phyloP scores from a whole-genome alignment of 805 yeast species.

The Pichia deserticola region DNA sequence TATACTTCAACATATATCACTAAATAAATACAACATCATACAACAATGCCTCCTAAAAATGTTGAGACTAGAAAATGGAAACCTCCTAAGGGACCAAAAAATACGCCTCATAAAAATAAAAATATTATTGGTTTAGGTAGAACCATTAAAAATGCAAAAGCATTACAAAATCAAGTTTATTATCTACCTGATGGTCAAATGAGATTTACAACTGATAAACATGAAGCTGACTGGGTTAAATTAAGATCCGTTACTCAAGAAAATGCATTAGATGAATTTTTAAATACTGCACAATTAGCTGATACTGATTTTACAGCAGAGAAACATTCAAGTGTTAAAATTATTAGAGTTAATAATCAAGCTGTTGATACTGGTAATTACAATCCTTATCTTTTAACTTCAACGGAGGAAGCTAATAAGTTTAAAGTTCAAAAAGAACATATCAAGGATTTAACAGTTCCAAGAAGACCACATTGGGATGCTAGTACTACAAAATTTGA shows the following conservation, averaged over 20 bases:
- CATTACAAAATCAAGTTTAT: conserved; percentile 60
- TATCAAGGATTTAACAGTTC: conserved; percentile 69
- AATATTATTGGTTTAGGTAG: conserved; percentile 83
- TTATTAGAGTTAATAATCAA: conserved; percentile 66
- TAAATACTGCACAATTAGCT: conserved; percentile 91
- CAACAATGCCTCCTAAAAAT: conserved; percentile 11
- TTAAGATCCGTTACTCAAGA: conserved; percentile 93
- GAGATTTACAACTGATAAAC: conserved; percentile 80
- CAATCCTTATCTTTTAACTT: conserved; percentile 55
- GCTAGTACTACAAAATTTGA: conserved; percentile 62
- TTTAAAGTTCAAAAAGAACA: conserved; percentile 59
- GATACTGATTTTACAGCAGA: conserved; percentile 96
- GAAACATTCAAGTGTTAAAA: conserved; percentile 70
- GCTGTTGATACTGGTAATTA: conserved; percentile 52
- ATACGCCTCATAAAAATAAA: conserved; percentile 75
- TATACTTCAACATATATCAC: neutral
- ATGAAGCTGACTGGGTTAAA: conserved; percentile 84
- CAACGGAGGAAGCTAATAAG: conserved; percentile 56
- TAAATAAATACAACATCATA: neutral
- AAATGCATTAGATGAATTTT: conserved; percentile 85
- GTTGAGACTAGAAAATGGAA: conserved; percentile 64
- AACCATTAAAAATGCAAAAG: conserved; percentile 67
- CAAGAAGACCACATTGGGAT: conserved; percentile 88
- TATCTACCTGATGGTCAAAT: conserved; percentile 79
- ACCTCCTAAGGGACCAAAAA: conserved; percentile 90